A percentile compares a stretch with the other conserved stretches of the same genome.
These are phyloP conservation scores for Nakataea oryzae DNA, from an alignment of 2,329 filamentous ascomycete genomes.

Conservation along the genomic window DNA sequence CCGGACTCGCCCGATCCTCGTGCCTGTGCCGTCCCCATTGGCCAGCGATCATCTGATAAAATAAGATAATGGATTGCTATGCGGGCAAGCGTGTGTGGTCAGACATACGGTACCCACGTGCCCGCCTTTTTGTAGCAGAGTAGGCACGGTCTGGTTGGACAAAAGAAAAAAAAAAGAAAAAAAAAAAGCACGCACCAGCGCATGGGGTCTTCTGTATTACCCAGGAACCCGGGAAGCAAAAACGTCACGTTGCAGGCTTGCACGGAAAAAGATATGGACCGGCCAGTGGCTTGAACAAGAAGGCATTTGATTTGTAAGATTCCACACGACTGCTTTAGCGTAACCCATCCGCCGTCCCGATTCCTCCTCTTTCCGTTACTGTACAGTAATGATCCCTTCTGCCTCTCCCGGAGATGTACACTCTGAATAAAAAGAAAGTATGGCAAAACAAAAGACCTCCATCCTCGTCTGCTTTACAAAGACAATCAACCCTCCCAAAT, in stretches of 20 bases:
- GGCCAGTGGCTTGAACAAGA: too few species aligned
- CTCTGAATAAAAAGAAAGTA: neutral
- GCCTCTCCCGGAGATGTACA: neutral
- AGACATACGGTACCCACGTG: neutral
- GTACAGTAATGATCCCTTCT: neutral
- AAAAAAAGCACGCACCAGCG: too few species aligned
- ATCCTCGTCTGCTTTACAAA: neutral
- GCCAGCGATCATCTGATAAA: constrained; percentile 15
- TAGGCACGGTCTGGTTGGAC: too few species aligned
- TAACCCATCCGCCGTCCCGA: neutral
- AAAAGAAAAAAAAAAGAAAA: too few species aligned
- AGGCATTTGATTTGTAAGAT: too few species aligned
- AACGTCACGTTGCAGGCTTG: neutral
- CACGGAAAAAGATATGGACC: too few species aligned
- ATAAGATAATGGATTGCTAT: constrained; percentile 1
- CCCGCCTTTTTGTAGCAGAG: too few species aligned
- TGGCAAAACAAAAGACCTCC: neutral
- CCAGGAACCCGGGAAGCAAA: too few species aligned
- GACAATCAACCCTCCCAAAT: neutral
- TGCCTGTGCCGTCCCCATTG: constrained; percentile 4
- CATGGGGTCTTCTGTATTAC: too few species aligned
- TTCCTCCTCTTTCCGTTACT: neutral
- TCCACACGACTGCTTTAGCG: neutral
- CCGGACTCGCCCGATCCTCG: constrained; percentile 2
- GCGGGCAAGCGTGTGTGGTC: too few species aligned